These are phyloP conservation scores for Eragrostis tef DNA, from an alignment of 202 grass and related monocot species.

Conservation along the genomic window DNA sequence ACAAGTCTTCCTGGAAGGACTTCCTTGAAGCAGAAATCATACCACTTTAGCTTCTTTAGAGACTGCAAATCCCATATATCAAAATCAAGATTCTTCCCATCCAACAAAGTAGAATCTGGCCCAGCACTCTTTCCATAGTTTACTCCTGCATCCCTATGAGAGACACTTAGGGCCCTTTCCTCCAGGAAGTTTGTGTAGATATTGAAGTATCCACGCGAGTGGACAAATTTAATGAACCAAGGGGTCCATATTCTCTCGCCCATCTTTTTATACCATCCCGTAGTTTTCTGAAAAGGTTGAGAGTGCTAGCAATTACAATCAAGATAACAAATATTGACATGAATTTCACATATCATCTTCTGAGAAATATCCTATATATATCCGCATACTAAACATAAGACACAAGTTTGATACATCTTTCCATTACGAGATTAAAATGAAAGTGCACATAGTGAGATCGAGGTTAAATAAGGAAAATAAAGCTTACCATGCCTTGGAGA, in stretches of 20 bases:
- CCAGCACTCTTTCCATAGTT: slow-evolving; percentile 87
- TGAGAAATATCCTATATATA: slow-evolving; percentile 10
- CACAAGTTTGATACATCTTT: slow-evolving; percentile 23
- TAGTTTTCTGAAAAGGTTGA: slow-evolving; percentile 72
- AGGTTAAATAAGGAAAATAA: slow-evolving; percentile 38
- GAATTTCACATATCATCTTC: slow-evolving; percentile 38
- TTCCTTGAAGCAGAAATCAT: slow-evolving; percentile 85
- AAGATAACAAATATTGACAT: slow-evolving; percentile 39
- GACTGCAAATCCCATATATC: slow-evolving; percentile 63
- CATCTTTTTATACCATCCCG: slow-evolving; percentile 96
- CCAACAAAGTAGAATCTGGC: slow-evolving; percentile 87
- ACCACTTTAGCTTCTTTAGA: slow-evolving; percentile 70
- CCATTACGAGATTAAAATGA: slow-evolving; percentile 16
- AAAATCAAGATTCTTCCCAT: slow-evolving; percentile 70
- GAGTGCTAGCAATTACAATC: slow-evolving; percentile 24
- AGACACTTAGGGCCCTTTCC: slow-evolving; percentile 83
- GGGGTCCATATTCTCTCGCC: slow-evolving; percentile 99
- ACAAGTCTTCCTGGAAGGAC: slow-evolving; percentile 65
- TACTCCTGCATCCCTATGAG: slow-evolving; percentile 92
- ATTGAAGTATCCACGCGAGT: slow-evolving; percentile 88
- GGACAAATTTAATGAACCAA: slow-evolving; percentile 97
- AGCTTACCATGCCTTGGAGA: slow-evolving; percentile 94
- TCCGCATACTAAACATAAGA: slow-evolving; percentile 11
- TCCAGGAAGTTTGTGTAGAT: slow-evolving; percentile 88
- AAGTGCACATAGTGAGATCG: slow-evolving; percentile 30